Base-by-base conservation (phyloP, 73 alveolate genomes). In the Halteria grandinella region DNA sequence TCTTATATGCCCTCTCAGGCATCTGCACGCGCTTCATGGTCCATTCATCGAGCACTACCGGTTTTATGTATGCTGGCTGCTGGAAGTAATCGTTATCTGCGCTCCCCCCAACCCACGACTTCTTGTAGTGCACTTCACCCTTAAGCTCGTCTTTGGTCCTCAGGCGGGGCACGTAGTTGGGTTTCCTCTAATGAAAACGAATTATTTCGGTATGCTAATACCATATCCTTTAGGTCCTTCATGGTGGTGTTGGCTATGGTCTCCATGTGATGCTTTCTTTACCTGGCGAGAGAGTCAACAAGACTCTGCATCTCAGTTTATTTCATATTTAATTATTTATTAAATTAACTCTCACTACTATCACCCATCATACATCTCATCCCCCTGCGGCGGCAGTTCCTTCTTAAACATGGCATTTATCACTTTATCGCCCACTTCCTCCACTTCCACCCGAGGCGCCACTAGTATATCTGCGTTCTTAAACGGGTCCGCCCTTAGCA, bases 91-190 rank as follows among this genome's bases (percentile, higher is more conserved):
- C 81, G 59, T 82, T 82, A 25, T 73, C 6, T 24, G 33, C 34
- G 11, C 91, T 86, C 39, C 86, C 52, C 31, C 83, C 91, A 34
- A 41, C 55, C 91, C 91, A 82, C 14, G 86, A 72, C 55, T 70
- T 55, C 51, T 71, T 71, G 37, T 24, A 24, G 23, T 82, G 40
- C 10, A 82, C 91, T 37, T 82, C 91, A 37, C 83, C 58, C 78
- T 31, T 55, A 7, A 82, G 83, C 28, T 82, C 91, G 8, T 82
- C 91, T 40, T 82, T 72, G 17, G 70, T 58, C 55, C 69, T 82
- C 24, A 45, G 62, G 23, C 91, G 2, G 23, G 86, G 91, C 40
- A 72, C 83, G 49, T 82, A 82, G 36, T 47, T 72, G 6, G 32
- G 55, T 45, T 66, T 66, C 10, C 69, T 66, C 63, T 66, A 66